Base-by-base conservation (phyloP, 257 asterid species). In the Scutellaria barbata region DNA sequence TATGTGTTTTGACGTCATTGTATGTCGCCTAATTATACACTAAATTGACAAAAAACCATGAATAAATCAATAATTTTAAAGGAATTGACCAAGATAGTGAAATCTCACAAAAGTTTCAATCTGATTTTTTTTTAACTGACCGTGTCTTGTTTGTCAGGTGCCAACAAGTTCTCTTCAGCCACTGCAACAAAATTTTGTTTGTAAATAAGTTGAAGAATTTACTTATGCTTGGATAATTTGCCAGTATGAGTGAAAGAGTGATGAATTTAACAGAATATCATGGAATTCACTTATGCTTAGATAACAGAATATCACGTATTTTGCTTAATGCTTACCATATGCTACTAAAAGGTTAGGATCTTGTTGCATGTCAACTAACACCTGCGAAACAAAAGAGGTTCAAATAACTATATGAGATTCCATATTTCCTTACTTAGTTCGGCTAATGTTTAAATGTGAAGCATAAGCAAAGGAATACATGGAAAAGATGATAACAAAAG, bases 321-420 rank as follows among this genome's bases (percentile, higher is more conserved):
- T 8, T 48, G 46, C 11, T 17, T 66, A 52, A 35, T 53, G 67
- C 82, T 81, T 80, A 94, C 99, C 99, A 30, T 94, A 94, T 64
- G 99, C 92, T 14, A 94, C 92, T 82, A 94, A 83, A 41, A 94
- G 88, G 81, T 91, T 88, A 71, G 98, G 96, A 74, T 94, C 89
- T 61, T 82, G 80, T 7, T 77, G 79, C 72, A 86, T 77, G 71
- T 94, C 90, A 33, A 88, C 98, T 81, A 94, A 72, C 74, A 94
- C 98, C 99, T 94, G 87, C 40, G 66, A 71, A 73, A 71, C 40
- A 68, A 68, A 18, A 68, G 10, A 63, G 35, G 35, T 17, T n/a
- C 33, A 63, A 67, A 10, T 48, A 61, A 68, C 52, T 42, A 20
- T 13, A 69, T 10, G 68, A 35, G 41, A 14, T 76, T 35, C 47